Percentiles rank a stretch among this genome's conserved stretches.
Conservation (phyloP, 1,139 yeast genomes). For the Scheffersomyces illinoinensis region DNA sequence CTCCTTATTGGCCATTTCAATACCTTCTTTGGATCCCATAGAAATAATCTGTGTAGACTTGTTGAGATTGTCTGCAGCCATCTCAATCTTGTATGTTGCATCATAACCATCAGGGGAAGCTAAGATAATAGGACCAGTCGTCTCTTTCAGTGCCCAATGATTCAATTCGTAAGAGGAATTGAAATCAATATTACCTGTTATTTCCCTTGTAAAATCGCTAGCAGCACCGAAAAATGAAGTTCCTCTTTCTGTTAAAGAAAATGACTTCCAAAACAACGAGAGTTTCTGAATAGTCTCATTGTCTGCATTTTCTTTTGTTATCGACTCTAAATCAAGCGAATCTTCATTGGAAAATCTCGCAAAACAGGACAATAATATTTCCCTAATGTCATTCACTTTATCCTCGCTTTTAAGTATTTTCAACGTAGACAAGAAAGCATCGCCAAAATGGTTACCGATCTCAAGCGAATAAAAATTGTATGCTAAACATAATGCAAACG, state of each 20-base stretch:
- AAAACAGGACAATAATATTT: constrained; percentile 8
- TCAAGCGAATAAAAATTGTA: constrained; percentile 26
- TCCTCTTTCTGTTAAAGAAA: constrained; percentile 7
- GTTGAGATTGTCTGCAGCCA: constrained; percentile 33
- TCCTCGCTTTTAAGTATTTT: neutral
- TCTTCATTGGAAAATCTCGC: constrained; percentile 8
- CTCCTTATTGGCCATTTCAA: constrained; percentile 54
- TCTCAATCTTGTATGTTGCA: constrained; percentile 57
- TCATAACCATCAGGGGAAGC: constrained; percentile 68
- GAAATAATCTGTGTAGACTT: constrained; percentile 50
- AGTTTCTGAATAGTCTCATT: constrained; percentile 19
- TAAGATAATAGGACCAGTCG: constrained; percentile 46
- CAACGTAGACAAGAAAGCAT: constrained; percentile 13
- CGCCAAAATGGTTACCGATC: constrained; percentile 24
- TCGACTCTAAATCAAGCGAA: constrained; percentile 5
- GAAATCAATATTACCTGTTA: constrained; percentile 25
- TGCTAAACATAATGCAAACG: constrained; percentile 44
- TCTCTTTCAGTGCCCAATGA: constrained; percentile 17
- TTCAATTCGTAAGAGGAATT: constrained; percentile 28
- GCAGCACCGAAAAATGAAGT: constrained; percentile 20
- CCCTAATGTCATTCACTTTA: constrained; percentile 1
- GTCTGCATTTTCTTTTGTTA: constrained; percentile 14
- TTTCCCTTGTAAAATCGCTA: constrained; percentile 15
- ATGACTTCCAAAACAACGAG: constrained; percentile 11
- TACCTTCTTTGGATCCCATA: constrained; percentile 76